These are phyloP conservation scores for Lagerstroemia speciosa DNA, from an alignment of 345 rosid genomes.

Conservation along the genomic window DNA sequence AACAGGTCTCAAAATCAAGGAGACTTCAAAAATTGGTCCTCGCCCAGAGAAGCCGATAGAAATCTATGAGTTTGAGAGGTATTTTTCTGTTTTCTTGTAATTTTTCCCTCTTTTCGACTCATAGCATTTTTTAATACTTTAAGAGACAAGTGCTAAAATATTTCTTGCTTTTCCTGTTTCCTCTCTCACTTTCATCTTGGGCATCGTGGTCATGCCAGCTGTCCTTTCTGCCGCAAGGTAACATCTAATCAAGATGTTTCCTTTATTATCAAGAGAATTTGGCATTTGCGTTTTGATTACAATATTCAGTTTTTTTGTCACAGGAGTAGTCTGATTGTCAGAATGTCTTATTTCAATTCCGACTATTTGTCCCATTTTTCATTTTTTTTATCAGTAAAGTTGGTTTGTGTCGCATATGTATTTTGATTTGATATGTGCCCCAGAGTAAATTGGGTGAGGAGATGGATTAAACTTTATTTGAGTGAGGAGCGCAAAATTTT, in stretches of 20 bases:
- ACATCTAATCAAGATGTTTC: constrained; percentile 6
- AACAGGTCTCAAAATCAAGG: constrained; percentile 67
- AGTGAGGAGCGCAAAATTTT: background rate
- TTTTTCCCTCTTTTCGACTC: background rate
- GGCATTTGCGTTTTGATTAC: background rate
- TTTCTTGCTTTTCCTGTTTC: constrained; percentile 5
- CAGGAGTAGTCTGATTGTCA: background rate
- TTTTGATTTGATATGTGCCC: background rate
- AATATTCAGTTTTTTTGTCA: background rate
- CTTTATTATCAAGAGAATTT: background rate
- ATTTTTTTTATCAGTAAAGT: background rate
- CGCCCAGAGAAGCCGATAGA: constrained; percentile 90
- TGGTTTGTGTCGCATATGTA: background rate
- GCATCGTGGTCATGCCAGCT: constrained; percentile 40
- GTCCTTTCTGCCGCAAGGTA: constrained; percentile 99
- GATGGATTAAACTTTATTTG: background rate
- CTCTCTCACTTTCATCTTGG: constrained; percentile 7
- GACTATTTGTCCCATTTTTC: background rate
- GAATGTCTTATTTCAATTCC: background rate
- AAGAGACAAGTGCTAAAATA: background rate
- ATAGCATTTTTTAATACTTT: background rate
- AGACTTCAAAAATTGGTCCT: constrained; percentile 69
- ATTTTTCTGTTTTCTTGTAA: background rate
- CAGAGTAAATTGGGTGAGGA: background rate
- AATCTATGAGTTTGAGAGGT: constrained; percentile 95